These are phyloP conservation scores for Orbilia ellipsospora DNA, from an alignment of 2,329 filamentous ascomycete genomes.

Conservation along the genomic window DNA sequence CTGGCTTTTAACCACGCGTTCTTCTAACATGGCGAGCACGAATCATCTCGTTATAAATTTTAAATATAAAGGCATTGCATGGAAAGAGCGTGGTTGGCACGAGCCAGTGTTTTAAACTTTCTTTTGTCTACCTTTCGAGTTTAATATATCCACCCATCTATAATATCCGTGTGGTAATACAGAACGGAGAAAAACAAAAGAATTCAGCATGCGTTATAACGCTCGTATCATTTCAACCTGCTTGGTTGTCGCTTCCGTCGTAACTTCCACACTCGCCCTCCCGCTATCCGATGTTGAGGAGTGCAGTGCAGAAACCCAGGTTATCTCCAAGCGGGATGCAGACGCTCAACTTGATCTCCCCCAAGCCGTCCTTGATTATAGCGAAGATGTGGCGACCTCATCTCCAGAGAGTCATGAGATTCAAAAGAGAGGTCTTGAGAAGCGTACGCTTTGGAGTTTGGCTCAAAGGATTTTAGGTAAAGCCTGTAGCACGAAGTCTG, in stretches of 20 bases:
- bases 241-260: slow-evolving; percentile 26
- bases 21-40: not conserved
- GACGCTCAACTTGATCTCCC: slow-evolving; percentile 15
- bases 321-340: slow-evolving; percentile 37
- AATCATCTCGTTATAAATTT: slow-evolving; percentile 26
- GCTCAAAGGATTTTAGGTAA: slow-evolving; percentile 5
- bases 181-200: not conserved
- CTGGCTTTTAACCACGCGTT: slow-evolving; percentile 11
- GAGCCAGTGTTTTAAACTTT: slow-evolving; percentile 9
- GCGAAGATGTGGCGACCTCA: not conserved
- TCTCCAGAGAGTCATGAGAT: slow-evolving; percentile 5
- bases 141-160: too few relatives aligned
- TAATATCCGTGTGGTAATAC: too few relatives aligned
- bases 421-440: slow-evolving; percentile 16
- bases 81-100: slow-evolving; percentile 12
- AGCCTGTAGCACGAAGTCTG: slow-evolving; percentile 14
- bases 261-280: slow-evolving; percentile 21
- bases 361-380: slow-evolving; percentile 16
- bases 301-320: slow-evolving; percentile 13
- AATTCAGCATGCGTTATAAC: slow-evolving; percentile 34
- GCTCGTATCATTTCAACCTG: slow-evolving; percentile 33
- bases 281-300: slow-evolving; percentile 11
- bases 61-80: slow-evolving; percentile 10
- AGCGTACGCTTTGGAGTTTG: slow-evolving; percentile 10
- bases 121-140: slow-evolving; percentile 1